A percentile compares a stretch with the other conserved stretches of the same genome.
These are phyloP conservation scores for Elaphomyces granulatus DNA, from an alignment of 495 filamentous ascomycete species.

Conservation along the genomic window DNA sequence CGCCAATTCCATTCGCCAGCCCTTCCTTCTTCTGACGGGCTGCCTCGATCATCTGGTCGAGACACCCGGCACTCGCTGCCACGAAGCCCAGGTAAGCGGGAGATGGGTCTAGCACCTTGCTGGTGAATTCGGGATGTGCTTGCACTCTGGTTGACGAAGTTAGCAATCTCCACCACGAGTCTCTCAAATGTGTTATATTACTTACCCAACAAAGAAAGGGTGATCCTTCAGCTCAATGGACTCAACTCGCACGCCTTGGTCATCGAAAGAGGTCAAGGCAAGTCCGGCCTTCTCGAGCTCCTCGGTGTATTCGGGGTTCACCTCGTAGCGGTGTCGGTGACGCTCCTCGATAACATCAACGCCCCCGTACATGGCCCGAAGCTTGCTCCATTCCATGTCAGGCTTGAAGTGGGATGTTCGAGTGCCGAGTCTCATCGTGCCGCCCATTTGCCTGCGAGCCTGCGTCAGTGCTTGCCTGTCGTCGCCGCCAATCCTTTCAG, in stretches of 20 bases:
- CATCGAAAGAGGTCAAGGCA: constrained; percentile 45
- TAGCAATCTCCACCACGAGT: background rate
- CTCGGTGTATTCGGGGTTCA: constrained; percentile 28
- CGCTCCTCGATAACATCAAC: constrained; percentile 30
- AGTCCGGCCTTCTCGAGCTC: constrained; percentile 20
- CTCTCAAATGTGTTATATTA: background rate
- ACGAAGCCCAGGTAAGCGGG: constrained; percentile 59
- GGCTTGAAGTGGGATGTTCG: constrained; percentile 50
- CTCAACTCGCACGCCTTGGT: constrained; percentile 59
- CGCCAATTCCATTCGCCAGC: too few relatives aligned
- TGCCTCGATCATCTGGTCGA: constrained; percentile 20
- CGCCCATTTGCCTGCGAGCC: constrained; percentile 43
- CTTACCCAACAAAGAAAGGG: constrained; percentile 46
- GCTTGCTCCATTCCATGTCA: constrained; percentile 52
- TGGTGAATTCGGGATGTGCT: constrained; percentile 56
- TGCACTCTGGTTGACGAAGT: constrained; percentile 40
- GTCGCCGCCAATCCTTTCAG: background rate
- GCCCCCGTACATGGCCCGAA: constrained; percentile 47
- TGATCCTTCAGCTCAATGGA: constrained; percentile 62
- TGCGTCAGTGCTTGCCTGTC: too few relatives aligned
- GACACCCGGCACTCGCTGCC: constrained; percentile 44
- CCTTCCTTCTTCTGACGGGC: too few relatives aligned
- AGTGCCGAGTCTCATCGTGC: constrained; percentile 68
- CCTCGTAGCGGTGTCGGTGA: constrained; percentile 34
- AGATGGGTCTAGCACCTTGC: constrained; percentile 44